Evolutionary conservation across 805 yeast genomes (phyloP).

Genomic region (Metschnikowia gelsemii): DNA sequence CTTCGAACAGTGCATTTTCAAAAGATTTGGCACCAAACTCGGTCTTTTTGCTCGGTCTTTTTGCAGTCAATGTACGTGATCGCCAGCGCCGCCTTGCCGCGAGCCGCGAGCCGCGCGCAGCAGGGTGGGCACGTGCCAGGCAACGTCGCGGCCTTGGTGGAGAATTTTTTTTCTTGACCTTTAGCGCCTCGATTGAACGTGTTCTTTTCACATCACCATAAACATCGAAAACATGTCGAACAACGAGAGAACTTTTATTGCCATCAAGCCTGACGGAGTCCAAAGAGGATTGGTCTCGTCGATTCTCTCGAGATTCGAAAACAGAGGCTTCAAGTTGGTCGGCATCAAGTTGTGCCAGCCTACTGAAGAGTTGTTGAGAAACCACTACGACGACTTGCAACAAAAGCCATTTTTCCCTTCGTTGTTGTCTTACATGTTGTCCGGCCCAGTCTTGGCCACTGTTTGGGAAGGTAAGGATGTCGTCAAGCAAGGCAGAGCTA

Average conservation of each 20-base stretch:
- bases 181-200: background rate
- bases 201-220: background rate
- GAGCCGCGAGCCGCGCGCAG: conserved; percentile 5
- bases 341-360: conserved; percentile 91
- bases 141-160: conserved; percentile 1
- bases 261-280: conserved; percentile 99
- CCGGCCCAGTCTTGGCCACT: conserved; percentile 98
- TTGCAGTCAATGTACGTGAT: too few species aligned
- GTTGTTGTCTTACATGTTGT: conserved; percentile 90
- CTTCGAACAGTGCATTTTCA: too few species aligned
- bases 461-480: conserved; percentile 99
- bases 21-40: too few species aligned
- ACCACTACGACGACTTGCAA: conserved; percentile 95
- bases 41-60: too few species aligned
- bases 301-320: conserved; percentile 90
- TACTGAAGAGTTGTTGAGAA: conserved; percentile 79
- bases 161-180: conserved; percentile 2
- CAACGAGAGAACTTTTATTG: conserved; percentile 87
- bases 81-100: too few species aligned
- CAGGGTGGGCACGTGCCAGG: conserved; percentile 8
- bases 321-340: conserved; percentile 96
- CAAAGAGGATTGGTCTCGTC: conserved; percentile 95
- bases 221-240: conserved; percentile 45
- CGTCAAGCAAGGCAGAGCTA: conserved; percentile 96
- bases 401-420: conserved; percentile 98